Conservation (phyloP, 2,329 filamentous ascomycete species). For the Alternaria consortialis region DNA sequence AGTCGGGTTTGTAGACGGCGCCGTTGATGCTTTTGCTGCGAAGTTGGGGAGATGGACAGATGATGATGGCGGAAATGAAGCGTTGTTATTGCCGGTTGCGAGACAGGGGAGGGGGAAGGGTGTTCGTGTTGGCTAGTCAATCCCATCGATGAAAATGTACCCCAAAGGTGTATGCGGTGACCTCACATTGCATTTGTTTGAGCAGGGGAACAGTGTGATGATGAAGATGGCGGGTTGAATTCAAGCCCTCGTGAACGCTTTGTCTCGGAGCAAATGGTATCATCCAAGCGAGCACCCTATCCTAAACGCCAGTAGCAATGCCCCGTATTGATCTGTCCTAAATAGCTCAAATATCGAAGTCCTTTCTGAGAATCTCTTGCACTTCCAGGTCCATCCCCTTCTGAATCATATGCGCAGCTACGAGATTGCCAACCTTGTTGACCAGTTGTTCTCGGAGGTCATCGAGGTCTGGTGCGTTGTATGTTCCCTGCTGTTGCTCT, state of each 20-base stretch:
- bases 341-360: conserved; percentile 11
- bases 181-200: not conserved
- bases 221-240: conserved; percentile 3
- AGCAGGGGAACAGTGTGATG: not conserved
- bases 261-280: conserved; percentile 5
- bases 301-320: conserved; percentile 8
- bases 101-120: not conserved
- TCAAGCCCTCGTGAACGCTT: not conserved
- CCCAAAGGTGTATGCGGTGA: too few species aligned
- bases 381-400: conserved; percentile 43
- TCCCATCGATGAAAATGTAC: too few species aligned
- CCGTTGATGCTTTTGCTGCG: not conserved
- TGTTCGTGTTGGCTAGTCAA: not conserved
- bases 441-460: conserved; percentile 52
- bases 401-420: conserved; percentile 31
- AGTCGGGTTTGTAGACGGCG: conserved; percentile 1
- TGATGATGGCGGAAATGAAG: conserved; percentile 6
- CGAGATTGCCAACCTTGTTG: conserved; percentile 56
- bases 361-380: conserved; percentile 14
- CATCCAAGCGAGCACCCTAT: conserved; percentile 2
- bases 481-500: conserved; percentile 37
- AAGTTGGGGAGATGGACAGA: conserved; percentile 9
- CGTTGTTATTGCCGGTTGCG: conserved; percentile 13
- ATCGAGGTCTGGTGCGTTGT: conserved; percentile 54
- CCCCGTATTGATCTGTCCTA: not conserved